Base-by-base conservation (phyloP, 208 protist species). In the Crithidia acanthocephali region DNA sequence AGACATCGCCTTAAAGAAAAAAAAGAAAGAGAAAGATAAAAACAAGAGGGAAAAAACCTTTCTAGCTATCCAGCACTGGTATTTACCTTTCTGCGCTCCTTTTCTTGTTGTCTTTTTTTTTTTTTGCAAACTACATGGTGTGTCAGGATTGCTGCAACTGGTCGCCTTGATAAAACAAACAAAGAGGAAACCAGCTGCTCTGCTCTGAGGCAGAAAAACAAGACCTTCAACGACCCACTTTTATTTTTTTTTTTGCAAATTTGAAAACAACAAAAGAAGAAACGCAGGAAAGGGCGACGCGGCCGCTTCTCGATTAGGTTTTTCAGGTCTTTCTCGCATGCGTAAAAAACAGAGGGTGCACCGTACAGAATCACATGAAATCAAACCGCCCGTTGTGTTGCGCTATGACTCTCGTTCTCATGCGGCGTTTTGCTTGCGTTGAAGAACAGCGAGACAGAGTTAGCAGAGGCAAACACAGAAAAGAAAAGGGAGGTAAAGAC, bases 241-340 rank as follows among this genome's bases (percentile, higher is more conserved):
- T n/a, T n/a, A n/a, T n/a, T n/a, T n/a, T n/a, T n/a, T n/a, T n/a
- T n/a, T n/a, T n/a, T n/a, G n/a, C n/a, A n/a, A n/a, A n/a, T n/a
- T n/a, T 23, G 28, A 33, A 30, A 5, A 55, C 13, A 55, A 33
- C 30, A 15, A 42, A 62, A 48, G 40, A 55, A 74, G 5, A 53
- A 59, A 44, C 20, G 70, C 15, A 68, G 75, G 62, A 67, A 68
- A 58, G 69, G 71, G 69, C 65, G 79, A 84, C 74, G 80, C 75
- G 75, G 76, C 80, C 62, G 55, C 76, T 76, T 85, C 80, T 81
- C 80, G 80, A 82, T 85, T 82, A 78, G 67, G 74, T 84, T 71
- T 76, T 61, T 67, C 68, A 63, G 13, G 20, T 60, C 64, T 60
- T 60, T 51, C 47, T 60, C 64, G 52, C 52, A 15, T 60, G 64